A percentile compares a stretch with the other conserved stretches of the same genome.
These are phyloP conservation scores for Psilocybe cubensis DNA, from an alignment of 768 basidiomycete species.

Conservation along the genomic window DNA sequence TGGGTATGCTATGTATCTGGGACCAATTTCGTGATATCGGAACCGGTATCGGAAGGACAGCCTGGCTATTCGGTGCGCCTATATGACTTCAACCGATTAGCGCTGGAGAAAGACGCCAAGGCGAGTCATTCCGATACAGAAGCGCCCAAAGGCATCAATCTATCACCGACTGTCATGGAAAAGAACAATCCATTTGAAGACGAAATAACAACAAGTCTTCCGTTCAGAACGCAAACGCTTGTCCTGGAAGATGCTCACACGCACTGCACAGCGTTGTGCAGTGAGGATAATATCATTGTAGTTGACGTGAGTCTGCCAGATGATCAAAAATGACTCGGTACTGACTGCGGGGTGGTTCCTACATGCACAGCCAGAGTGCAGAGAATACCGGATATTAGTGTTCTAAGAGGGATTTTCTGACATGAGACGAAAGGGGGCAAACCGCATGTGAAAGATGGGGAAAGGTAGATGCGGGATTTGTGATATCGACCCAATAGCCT, in stretches of 20 bases:
- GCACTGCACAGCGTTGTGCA: constrained; percentile 48
- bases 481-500: constrained; percentile 21
- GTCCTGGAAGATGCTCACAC: constrained; percentile 25
- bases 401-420: constrained; percentile 23
- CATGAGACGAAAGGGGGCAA: not conserved
- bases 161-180: constrained; percentile 22
- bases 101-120: constrained; percentile 32
- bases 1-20: constrained; percentile 68
- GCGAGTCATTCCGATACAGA: not conserved
- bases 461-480: constrained; percentile 3
- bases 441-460: not conserved
- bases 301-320: constrained; percentile 44
- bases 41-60: constrained; percentile 12
- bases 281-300: constrained; percentile 57
- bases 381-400: constrained; percentile 32
- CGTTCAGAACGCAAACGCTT: constrained; percentile 43
- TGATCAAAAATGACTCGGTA: constrained; percentile 3
- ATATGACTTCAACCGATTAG: constrained; percentile 56
- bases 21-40: constrained; percentile 40
- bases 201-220: constrained; percentile 47
- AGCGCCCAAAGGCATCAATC: constrained; percentile 2
- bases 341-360: constrained; percentile 8
- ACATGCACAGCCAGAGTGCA: constrained; percentile 14
- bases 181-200: constrained; percentile 40
- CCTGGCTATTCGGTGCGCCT: constrained; percentile 33